Base-by-base conservation (phyloP, 495 filamentous ascomycete genomes). In the Hyphodiscus hymeniophilus region DNA sequence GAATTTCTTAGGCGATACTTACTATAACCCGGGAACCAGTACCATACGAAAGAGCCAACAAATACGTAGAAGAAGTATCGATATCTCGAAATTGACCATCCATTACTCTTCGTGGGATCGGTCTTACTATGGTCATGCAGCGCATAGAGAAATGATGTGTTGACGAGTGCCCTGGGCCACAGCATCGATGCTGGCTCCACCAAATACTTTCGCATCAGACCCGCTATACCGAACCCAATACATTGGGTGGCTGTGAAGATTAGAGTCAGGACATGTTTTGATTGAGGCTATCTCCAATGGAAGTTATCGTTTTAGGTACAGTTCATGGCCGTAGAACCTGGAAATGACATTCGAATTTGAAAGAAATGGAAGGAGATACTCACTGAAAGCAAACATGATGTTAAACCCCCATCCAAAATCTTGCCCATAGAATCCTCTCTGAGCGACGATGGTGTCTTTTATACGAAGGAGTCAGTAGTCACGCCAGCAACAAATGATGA, bases 151-250 rank as follows among this genome's bases (percentile, higher is more conserved):
- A 89, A 64, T 6, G 82, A 66, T 0, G 77, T 70, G 17, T 76
- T 76, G 50, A 82, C 78, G 20, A 89, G 64, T 34, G 70, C 81
- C 1, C 66, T 67, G 0, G 84, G 84, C 82, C 83, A 89, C 50
- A 89, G 86, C 81, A 89, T 86, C 6, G 83, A 73, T 3, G 82
- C 80, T 3, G 79, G 81, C 48, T 38, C 80, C 20, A 86, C 81
- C 34, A 87, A 60, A 53, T 79, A 82, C 16, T 74, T 70, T 42
- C 78, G 70, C 41, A 77, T 77, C 42, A 87, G 74, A 18, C 85
- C 85, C 0, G 84, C 84, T 38, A 89, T 69, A 0, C 84, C 84
- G 55, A 85, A 86, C 0, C 85, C 84, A 28, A 88, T 71, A 16
- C 81, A 67, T 58, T 89, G 85, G 1, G 80, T 86, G 3, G 82